Conservation (phyloP, 176 grass and related monocot genomes). For the Rhynchospora tenuis region DNA sequence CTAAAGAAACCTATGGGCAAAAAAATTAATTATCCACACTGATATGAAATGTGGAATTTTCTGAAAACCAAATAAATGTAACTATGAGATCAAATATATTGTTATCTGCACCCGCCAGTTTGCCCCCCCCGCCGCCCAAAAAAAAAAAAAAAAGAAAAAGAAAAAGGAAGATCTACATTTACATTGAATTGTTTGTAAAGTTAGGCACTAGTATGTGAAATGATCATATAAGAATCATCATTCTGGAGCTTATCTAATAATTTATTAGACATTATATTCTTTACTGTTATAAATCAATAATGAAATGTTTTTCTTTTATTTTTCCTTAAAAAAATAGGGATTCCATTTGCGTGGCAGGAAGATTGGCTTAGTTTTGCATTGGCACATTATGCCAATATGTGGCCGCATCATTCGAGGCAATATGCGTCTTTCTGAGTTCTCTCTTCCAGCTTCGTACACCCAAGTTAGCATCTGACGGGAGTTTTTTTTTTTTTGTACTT, state of each 20-base stretch:
- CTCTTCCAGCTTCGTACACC: slow-evolving; percentile 27
- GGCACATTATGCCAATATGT: slow-evolving; percentile 40
- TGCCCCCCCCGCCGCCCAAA: no score
- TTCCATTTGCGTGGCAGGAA: slow-evolving; percentile 29
- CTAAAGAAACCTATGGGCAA: neutral
- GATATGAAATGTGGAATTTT: neutral
- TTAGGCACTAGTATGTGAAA: neutral
- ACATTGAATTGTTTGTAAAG: neutral
- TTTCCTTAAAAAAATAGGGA: slow-evolving; percentile 18
- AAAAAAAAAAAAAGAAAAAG: neutral
- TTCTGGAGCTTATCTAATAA: neutral
- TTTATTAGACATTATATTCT: neutral
- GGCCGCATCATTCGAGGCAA: slow-evolving; percentile 35
- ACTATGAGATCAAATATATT: no score
- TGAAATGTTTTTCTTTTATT: neutral
- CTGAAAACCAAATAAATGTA: neutral
- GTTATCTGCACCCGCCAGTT: neutral
- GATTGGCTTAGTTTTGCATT: slow-evolving; percentile 30
- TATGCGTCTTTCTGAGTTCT: slow-evolving; percentile 14
- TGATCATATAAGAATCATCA: neutral
- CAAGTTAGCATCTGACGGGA: neutral
- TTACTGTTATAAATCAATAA: neutral
- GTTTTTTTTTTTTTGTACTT: neutral
- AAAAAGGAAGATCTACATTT: no score
- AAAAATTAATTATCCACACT: neutral